Conservation (phyloP, 228 moss, liverwort and hornwort species). For the Sphagnum magellanicum region DNA sequence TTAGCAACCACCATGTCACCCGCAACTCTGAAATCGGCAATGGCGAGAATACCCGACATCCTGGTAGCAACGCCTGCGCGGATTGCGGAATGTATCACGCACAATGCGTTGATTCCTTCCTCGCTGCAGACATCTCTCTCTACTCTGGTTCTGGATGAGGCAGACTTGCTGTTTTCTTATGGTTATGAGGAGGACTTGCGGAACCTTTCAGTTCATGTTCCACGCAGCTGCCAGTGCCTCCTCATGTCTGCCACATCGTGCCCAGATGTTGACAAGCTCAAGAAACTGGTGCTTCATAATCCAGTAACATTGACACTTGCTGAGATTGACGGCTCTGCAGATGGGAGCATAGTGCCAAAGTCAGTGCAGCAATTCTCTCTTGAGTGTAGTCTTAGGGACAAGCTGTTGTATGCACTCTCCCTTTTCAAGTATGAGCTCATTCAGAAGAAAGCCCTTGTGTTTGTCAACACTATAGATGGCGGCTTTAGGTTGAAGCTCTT, state of each 20-base stretch:
- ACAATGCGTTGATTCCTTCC: slow-evolving; percentile 48
- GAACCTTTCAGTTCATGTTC: slow-evolving; percentile 77
- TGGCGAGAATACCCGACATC: slow-evolving; percentile 87
- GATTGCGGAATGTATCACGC: slow-evolving; percentile 69
- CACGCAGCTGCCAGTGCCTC: slow-evolving; percentile 84
- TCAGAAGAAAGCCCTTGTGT: slow-evolving; percentile 82
- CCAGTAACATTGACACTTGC: slow-evolving; percentile 82
- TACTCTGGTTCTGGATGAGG: slow-evolving; percentile 87
- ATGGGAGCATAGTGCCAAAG: slow-evolving; percentile 76
- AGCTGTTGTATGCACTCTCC: slow-evolving; percentile 60
- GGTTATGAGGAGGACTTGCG: slow-evolving; percentile 91
- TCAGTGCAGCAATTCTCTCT: slow-evolving; percentile 85
- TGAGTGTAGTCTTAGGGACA: slow-evolving; percentile 63
- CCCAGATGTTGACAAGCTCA: slow-evolving; percentile 83
- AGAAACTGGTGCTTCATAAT: slow-evolving; percentile 90
- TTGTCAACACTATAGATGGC: slow-evolving; percentile 72
- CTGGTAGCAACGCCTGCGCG: slow-evolving; percentile 92
- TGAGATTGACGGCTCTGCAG: slow-evolving; percentile 61
- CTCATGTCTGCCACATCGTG: slow-evolving; percentile 94
- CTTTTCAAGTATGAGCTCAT: slow-evolving; percentile 78
- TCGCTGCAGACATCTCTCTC: slow-evolving; percentile 63
- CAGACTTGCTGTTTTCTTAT: slow-evolving; percentile 86
- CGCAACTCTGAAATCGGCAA: slow-evolving; percentile 65
- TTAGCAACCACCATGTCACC: slow-evolving; percentile 73
- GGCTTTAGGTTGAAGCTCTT: slow-evolving; percentile 87